Conservation (phyloP, 345 rosid genomes). For the Theobroma cacao region DNA sequence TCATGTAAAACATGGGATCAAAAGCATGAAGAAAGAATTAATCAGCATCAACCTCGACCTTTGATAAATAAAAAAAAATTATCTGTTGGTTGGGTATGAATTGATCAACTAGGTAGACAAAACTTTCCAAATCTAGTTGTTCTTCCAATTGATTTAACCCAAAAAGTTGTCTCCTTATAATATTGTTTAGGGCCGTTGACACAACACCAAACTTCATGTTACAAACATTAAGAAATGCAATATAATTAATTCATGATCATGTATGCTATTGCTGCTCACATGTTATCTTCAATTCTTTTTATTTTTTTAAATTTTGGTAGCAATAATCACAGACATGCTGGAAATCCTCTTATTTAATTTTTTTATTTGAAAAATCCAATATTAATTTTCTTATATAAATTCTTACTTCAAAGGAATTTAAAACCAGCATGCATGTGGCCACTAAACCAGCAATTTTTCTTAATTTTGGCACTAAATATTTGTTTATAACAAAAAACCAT, state of each 20-base stretch:
- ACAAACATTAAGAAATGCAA: background rate
- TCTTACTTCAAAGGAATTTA: background rate
- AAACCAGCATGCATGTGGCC: slow-evolving; percentile 14
- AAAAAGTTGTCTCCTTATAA: background rate
- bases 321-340: background rate
- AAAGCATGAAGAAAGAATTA: background rate
- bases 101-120: background rate
- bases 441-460: background rate
- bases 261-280: background rate
- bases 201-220: background rate
- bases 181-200: slow-evolving; percentile 5
- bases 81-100: background rate
- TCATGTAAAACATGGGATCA: background rate
- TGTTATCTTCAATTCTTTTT: background rate
- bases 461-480: background rate
- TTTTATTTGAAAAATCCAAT: too few relatives aligned
- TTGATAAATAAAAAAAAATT: background rate
- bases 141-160: background rate
- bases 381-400: too few relatives aligned
- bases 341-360: too few relatives aligned
- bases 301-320: background rate
- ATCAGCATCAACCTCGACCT: background rate
- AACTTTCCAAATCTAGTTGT: background rate
- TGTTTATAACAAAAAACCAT: background rate
- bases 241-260: background rate